Evolutionary conservation across 2,329 filamentous ascomycete species (phyloP), one percentile per base, ranked within the genome.

Genomic region (Aspergillus transmontanensis): DNA sequence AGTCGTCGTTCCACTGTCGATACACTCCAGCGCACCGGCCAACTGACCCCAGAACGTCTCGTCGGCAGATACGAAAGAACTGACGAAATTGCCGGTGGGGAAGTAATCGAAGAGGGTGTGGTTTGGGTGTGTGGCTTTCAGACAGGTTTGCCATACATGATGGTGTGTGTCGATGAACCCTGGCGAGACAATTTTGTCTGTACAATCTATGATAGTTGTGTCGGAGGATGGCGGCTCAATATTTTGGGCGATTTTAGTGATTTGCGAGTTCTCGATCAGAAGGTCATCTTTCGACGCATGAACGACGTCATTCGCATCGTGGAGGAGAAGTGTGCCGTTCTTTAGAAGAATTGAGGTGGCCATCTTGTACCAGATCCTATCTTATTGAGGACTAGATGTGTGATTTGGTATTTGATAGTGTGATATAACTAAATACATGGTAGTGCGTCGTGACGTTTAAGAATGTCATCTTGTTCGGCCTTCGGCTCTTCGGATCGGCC

Each of bases 1-100:
- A 0, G 71, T 71, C 6, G 72, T 74, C 5, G 66, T 67, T 3
- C 72, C 72, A 5, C 65, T 65, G 57, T 74, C 66, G 11, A 74
- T 36, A 10, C 62, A 61, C 43, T 71, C 70, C 0, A 71, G 60
- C 48, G 65, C 69, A 12, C 70, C 71, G 11, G 55, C 67, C 3
- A 73, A 61, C 39, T 71, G 70, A n/a, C 80, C 80, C 76, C 81
- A 82, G 69, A 82, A 84, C 3, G 83, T 69, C 61, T 85, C 84
- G 2, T 80, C 72, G 2, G 78, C 69, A 4, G 64, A 51, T 32
- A 51, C 10, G 48, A 51, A n/a, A 30, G 48, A 32, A n/a, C 48
- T n/a, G 19, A 21, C 14, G 48, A 39, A 14, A 26, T 32, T 60
- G 66, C 64, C 69, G 41, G 43, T 66, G 1, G 62, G 59, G 16